Conservation (phyloP, 2,329 filamentous ascomycete genomes). For the Aspergillus tanneri region DNA sequence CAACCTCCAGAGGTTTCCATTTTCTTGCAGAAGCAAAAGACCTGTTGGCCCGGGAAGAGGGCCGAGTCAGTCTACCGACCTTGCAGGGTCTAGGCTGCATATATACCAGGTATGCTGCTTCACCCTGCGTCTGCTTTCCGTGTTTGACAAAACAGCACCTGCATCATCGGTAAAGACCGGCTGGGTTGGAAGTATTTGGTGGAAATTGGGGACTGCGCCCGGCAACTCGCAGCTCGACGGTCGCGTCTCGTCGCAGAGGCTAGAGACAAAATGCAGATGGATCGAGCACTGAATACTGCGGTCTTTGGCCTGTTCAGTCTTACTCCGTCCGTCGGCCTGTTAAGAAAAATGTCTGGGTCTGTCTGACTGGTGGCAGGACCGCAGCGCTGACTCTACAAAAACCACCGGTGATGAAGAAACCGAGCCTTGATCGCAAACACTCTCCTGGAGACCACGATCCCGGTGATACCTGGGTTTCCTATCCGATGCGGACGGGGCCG, state of each 20-base stretch:
- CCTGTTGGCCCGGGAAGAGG: conserved; percentile 25
- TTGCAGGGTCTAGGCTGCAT: conserved; percentile 22
- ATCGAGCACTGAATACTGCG: conserved; percentile 5
- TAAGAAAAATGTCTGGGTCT: no score
- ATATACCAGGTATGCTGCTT: conserved; percentile 11
- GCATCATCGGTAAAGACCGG: conserved; percentile 27
- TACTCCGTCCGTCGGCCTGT: conserved; percentile 4
- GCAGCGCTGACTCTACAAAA: conserved; percentile 11
- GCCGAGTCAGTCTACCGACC: conserved; percentile 22
- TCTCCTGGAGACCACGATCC: conserved; percentile 1
- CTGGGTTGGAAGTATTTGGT: conserved; percentile 34
- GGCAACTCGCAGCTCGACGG: background rate
- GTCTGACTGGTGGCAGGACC: background rate
- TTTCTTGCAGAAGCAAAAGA: conserved; percentile 29
- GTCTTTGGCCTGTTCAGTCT: conserved; percentile 15
- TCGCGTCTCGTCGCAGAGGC: conserved; percentile 5
- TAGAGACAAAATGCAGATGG: conserved; percentile 5
- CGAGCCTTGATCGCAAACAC: background rate
- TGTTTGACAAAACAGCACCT: no score
- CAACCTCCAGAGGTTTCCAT: conserved; percentile 20
- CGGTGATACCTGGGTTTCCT: conserved; percentile 11
- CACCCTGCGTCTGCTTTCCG: no score
- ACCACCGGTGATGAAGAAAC: conserved; percentile 6
- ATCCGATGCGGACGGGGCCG: conserved; percentile 8
- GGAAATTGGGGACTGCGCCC: background rate